Evolutionary conservation across 1,284 basidiomycete genomes (phyloP).

Genomic region (Cerioporus squamosus): DNA sequence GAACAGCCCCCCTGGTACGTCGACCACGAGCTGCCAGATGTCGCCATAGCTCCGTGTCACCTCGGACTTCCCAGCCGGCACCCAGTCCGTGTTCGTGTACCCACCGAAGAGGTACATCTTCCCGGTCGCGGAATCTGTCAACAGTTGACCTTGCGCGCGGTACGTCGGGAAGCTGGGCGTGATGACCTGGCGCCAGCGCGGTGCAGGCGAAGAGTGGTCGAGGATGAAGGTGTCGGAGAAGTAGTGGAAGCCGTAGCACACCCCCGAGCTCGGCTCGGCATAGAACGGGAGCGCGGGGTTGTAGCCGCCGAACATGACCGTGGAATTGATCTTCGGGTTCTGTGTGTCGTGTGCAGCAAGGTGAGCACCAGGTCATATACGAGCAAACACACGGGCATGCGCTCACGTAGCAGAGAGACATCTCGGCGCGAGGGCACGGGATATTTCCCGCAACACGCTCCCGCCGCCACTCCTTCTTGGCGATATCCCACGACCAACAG

Average conservation of each 20-base stretch:
- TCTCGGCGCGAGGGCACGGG: conserved; percentile 43
- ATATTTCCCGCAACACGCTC: conserved; percentile 43
- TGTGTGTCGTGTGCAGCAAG: conserved; percentile 10
- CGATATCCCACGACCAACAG: conserved; percentile 45
- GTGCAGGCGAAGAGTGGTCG: conserved; percentile 24
- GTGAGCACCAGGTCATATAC: neutral
- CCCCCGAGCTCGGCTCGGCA: conserved; percentile 13
- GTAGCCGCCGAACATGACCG: conserved; percentile 46
- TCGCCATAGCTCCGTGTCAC: conserved; percentile 40
- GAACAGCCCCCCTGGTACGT: conserved; percentile 41
- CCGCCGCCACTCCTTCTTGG: conserved; percentile 38
- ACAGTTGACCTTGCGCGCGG: conserved; percentile 34
- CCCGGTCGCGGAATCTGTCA: conserved; percentile 39
- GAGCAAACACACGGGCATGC: neutral
- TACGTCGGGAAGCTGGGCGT: conserved; percentile 40
- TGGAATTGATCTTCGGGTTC: conserved; percentile 42
- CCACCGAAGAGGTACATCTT: conserved; percentile 44
- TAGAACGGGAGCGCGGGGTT: conserved; percentile 37
- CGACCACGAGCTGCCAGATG: conserved; percentile 44
- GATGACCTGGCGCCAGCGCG: conserved; percentile 36
- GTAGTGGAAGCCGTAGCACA: conserved; percentile 38
- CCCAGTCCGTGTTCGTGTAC: conserved; percentile 41
- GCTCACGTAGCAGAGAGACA: conserved; percentile 42
- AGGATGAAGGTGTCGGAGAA: conserved; percentile 42
- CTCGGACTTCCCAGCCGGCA: conserved; percentile 35